Evolutionary conservation across 176 grass and related monocot genomes (phyloP), one percentile per base, ranked within the genome.

Genomic region (Carex littledalei): DNA sequence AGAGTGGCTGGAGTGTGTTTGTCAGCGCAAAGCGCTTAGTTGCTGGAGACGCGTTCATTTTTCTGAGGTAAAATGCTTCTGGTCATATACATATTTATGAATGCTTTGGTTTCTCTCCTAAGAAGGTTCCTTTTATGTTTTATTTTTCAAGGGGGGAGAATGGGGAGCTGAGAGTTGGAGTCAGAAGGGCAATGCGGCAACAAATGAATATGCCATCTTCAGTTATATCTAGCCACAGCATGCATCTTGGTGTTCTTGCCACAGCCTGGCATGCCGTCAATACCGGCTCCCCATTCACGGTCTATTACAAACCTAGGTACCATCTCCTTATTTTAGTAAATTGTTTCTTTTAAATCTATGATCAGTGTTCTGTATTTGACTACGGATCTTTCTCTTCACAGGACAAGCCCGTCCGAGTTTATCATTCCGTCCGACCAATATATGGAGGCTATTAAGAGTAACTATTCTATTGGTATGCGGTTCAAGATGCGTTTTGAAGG

Each of bases 401-500:
- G 93, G 87, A 95, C 93, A 39, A 98, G 96, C 73, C 96, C 93
- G 17, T 88, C 93, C 0, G 96, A 98, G 81, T 98, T 98, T 39
- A 92, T 98, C 59, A 88, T 98, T 14, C 91, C 96, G 50, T 89
- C 64, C 65, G 91, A 98, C 72, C 88, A 88, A 61, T 98, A 92
- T 63, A 86, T 87, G 88, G 93, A 92, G 26, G 87, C 96, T 47
- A 32, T 94, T 57, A 98, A 94, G 81, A 82, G 37, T 43, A 98
- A 88, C 80, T 89, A 94, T 84, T 86, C 91, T 61, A 90, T 98
- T 54, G 96, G 96, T n/a, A 98, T 94, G 90, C 89, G 96, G 84
- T 98, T 95, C 91, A 98, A 98, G 86, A 98, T 99, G 96, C 91
- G 93, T 18, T 99, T 99, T 73, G 96, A 99, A 90, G 96, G 96